Evolutionary conservation across 768 basidiomycete species (phyloP), one percentile per base, ranked within the genome.

Genomic region (Podaxis sp.): DNA sequence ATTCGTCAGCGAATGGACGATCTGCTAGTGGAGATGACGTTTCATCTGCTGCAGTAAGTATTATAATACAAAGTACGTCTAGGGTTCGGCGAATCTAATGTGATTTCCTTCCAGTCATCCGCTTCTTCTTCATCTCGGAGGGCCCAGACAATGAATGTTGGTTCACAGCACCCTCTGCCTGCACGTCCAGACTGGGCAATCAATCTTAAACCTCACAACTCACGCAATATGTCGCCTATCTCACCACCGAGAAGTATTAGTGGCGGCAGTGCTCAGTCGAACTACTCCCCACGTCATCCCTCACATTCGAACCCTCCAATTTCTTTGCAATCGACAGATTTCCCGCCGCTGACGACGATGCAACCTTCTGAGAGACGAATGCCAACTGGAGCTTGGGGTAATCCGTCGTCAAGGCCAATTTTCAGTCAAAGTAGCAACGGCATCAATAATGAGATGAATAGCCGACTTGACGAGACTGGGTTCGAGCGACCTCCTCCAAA

Each of bases 141-240:
- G 65, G 91, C 90, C 5, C 90, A 84, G 66, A 90, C 89, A 1
- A 92, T 91, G 38, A 84, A 83, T 0, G 79, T 88, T 4, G 91
- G 91, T 2, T 90, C 88, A 22, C 82, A 81, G 67, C 81, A 92
- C 75, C 93, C 92, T 13, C 80, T 95, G 42, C 93, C 93, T 3
- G 77, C 91, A 2, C 82, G 93, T 62, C 93, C 93, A 44, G 93
- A 95, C 72, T 95, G 93, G 93, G 92, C 93, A 17, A 90, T 94
- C 3, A 91, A 91, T 15, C 79, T 94, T 38, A 92, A 89, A 71
- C 84, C 91, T 0, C 88, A 91, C 63, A 79, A 68, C 66, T 77
- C 75, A 42, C 80, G 77, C 19, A 78, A 71, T 24, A 76, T 80
- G 67, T 76, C 80, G 13, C 77, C 80, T 24, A 76, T 79, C 59